Evolutionary conservation across 768 basidiomycete genomes (phyloP).

Genomic region (Fomitopsis pulvina): DNA sequence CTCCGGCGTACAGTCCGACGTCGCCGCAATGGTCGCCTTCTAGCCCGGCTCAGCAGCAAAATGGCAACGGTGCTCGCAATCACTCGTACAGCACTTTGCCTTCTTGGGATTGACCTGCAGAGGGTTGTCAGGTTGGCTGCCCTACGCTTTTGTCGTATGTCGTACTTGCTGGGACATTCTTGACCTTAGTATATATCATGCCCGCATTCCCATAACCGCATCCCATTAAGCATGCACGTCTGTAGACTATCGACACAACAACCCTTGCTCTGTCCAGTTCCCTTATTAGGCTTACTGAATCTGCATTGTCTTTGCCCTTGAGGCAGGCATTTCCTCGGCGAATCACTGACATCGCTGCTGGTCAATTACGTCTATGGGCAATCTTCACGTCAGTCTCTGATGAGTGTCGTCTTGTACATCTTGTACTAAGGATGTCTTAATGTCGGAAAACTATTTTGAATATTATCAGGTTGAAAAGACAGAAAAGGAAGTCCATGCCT

Average conservation of each 20-base stretch:
- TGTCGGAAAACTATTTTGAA: too few species aligned
- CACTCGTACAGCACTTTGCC: constrained; percentile 43
- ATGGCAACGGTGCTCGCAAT: constrained; percentile 27
- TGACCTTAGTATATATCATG: constrained; percentile 1
- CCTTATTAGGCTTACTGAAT: too few species aligned
- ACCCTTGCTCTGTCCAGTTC: background rate
- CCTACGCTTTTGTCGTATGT: background rate
- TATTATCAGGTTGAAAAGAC: too few species aligned
- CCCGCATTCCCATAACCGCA: background rate
- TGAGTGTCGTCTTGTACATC: too few species aligned
- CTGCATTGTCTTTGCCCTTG: too few species aligned
- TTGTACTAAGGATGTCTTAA: too few species aligned
- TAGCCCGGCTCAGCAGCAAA: constrained; percentile 59
- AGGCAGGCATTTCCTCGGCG: too few species aligned
- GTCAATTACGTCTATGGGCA: too few species aligned
- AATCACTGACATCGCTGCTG: too few species aligned
- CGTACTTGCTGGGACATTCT: background rate
- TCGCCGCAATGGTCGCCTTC: constrained; percentile 82
- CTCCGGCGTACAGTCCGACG: constrained; percentile 81
- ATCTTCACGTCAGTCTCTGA: too few species aligned
- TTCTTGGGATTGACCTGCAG: constrained; percentile 38
- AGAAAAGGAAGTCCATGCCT: too few species aligned
- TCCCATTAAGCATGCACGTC: constrained; percentile 3
- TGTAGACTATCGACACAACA: constrained; percentile 6
- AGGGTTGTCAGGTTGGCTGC: background rate